phyloP scores from a whole-genome alignment of 2,329 filamentous ascomycete species.

The Sporothrix schenckii region DNA sequence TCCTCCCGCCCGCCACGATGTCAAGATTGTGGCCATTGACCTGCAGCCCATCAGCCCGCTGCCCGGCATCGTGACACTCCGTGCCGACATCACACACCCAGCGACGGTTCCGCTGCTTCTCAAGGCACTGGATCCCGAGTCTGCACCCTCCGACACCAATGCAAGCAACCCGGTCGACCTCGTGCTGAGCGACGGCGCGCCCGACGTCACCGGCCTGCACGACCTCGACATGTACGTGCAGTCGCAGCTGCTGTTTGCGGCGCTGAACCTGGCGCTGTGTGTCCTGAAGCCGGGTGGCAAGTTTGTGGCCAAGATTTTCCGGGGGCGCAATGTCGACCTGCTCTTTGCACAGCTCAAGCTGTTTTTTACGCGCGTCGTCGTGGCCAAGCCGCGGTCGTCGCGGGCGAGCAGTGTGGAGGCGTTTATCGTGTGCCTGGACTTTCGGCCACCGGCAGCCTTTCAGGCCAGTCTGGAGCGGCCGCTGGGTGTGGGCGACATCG shows the following conservation, averaged over 20 bases:
- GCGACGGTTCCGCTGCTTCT: constrained; percentile 90
- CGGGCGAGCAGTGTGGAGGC: constrained; percentile 96
- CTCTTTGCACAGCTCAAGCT: constrained; percentile 92
- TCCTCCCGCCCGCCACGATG: constrained; percentile 61
- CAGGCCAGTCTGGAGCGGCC: constrained; percentile 74
- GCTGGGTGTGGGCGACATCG: constrained; percentile 63
- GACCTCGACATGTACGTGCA: constrained; percentile 99
- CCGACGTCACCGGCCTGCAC: constrained; percentile 94
- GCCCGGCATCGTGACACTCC: constrained; percentile 86
- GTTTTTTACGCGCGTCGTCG: constrained; percentile 83
- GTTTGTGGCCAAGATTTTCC: constrained; percentile 97
- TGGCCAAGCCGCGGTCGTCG: constrained; percentile 91
- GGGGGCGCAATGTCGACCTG: constrained; percentile 91
- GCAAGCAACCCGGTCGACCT: constrained; percentile 82
- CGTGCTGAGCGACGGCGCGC: constrained; percentile 91
- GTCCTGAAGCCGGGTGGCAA: constrained; percentile 85
- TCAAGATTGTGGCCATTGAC: constrained; percentile 95
- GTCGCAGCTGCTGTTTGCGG: constrained; percentile 90
- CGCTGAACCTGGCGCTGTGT: constrained; percentile 88
- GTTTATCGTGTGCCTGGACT: constrained; percentile 93
- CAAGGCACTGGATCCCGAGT: constrained; percentile 76
- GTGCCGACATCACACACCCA: constrained; percentile 96
- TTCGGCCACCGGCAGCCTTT: constrained; percentile 76
- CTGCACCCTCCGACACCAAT: neutral
- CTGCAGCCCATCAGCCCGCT: constrained; percentile 94